Evolutionary conservation across 257 asterid genomes (phyloP).

Genomic region (Vinca minor): DNA sequence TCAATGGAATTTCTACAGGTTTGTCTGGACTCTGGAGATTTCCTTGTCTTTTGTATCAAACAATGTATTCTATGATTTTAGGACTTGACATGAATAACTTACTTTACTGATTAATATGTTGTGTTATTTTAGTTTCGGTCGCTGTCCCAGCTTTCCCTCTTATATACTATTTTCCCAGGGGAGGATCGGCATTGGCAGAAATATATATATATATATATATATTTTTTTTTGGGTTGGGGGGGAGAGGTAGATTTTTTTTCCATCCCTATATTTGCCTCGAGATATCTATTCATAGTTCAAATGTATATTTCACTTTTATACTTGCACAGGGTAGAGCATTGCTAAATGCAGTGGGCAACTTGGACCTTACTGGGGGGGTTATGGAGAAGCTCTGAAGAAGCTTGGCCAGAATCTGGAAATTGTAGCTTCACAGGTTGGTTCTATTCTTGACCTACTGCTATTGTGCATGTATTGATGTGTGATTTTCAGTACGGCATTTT

Average conservation of each 20-base stretch:
- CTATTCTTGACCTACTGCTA: not conserved
- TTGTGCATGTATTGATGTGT: not conserved
- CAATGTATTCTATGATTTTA: not conserved
- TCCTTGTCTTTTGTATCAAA: slow-evolving; percentile 1
- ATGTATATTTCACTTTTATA: not conserved
- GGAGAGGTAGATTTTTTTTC: too few relatives aligned
- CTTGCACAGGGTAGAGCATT: slow-evolving; percentile 61
- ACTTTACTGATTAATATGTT: not conserved
- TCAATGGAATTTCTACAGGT: slow-evolving; percentile 90
- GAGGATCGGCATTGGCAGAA: too few relatives aligned
- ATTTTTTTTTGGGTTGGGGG: too few relatives aligned
- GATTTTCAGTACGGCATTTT: not conserved
- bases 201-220: too few relatives aligned
- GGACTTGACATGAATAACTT: not conserved
- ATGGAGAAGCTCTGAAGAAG: slow-evolving; percentile 57
- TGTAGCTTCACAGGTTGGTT: slow-evolving; percentile 63
- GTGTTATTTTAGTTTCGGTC: too few relatives aligned
- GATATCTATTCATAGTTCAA: not conserved
- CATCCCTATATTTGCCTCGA: too few relatives aligned
- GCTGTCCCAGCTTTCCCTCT: too few relatives aligned
- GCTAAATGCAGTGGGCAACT: slow-evolving; percentile 70
- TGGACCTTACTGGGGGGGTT: slow-evolving; percentile 74
- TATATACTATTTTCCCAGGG: not conserved
- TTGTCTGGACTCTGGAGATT: slow-evolving; percentile 12
- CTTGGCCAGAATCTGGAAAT: slow-evolving; percentile 63